These are phyloP conservation scores for Termitomyces titanicus DNA, from an alignment of 768 basidiomycete species.

Conservation along the genomic window DNA sequence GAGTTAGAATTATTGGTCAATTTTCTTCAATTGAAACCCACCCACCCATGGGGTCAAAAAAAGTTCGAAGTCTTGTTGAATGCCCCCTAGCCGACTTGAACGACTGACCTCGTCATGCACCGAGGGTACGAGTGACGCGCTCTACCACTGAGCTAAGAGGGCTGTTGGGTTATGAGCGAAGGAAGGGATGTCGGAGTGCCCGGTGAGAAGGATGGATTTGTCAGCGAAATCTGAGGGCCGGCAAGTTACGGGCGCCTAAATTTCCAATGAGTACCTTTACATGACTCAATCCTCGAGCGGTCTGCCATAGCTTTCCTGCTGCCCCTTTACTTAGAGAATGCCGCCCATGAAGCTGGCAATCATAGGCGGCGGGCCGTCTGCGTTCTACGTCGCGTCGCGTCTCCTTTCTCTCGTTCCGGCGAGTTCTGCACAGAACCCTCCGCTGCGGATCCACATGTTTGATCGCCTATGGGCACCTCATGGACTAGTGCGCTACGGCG, in stretches of 20 bases:
- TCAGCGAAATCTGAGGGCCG: not conserved
- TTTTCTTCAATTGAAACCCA: too few relatives aligned
- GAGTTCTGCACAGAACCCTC: not conserved
- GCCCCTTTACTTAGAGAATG: not conserved
- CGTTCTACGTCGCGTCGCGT: conserved; percentile 89
- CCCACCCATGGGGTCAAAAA: too few relatives aligned
- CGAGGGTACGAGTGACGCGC: conserved; percentile 32
- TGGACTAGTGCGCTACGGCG: conserved; percentile 92
- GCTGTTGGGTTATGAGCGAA: too few relatives aligned
- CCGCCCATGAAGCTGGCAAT: conserved; percentile 73
- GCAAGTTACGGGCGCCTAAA: not conserved
- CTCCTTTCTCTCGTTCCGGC: conserved; percentile 62
- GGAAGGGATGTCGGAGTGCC: too few relatives aligned
- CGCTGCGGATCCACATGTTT: conserved; percentile 73
- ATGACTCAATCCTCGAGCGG: not conserved
- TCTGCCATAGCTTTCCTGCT: not conserved
- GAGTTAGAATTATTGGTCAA: too few relatives aligned
- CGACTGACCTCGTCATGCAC: too few relatives aligned
- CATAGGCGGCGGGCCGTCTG: conserved; percentile 94
- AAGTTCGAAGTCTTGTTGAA: too few relatives aligned
- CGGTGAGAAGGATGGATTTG: too few relatives aligned
- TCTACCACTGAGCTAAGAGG: conserved; percentile 38
- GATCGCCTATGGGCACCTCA: conserved; percentile 94
- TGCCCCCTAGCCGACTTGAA: too few relatives aligned
- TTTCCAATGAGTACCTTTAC: not conserved